Percentiles rank a stretch among this genome's conserved stretches.
Conservation (phyloP, 495 filamentous ascomycete species). For the Tuber borchii region DNA sequence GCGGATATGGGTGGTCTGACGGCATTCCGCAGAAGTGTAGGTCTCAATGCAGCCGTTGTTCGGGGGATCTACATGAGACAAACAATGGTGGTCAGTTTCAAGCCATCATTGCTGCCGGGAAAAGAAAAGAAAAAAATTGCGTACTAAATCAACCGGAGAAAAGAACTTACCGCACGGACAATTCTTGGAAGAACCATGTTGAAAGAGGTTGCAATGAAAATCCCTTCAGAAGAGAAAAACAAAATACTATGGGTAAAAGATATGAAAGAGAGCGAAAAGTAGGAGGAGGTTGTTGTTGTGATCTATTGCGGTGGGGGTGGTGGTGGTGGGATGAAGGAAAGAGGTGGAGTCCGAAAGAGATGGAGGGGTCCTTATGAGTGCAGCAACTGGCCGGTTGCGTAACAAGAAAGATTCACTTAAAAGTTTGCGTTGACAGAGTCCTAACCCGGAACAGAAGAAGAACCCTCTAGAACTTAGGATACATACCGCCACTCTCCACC, state of each 20-base stretch:
- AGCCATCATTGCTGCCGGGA: conserved; percentile 7
- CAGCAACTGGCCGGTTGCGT: conserved; percentile 18
- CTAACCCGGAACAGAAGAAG: neutral
- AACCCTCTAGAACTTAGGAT: neutral
- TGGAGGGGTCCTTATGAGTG: conserved; percentile 43
- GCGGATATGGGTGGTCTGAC: conserved; percentile 53
- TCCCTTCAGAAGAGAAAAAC: conserved; percentile 51
- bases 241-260: conserved; percentile 49
- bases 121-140: conserved; percentile 29
- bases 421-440: neutral
- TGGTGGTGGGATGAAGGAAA: conserved; percentile 42
- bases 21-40: conserved; percentile 51
- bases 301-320: conserved; percentile 30
- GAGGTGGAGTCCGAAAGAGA: conserved; percentile 45
- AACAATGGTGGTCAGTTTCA: conserved; percentile 31
- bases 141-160: conserved; percentile 34
- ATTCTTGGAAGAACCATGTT: conserved; percentile 61
- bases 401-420: conserved; percentile 20
- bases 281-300: neutral
- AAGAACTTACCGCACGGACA: conserved; percentile 64
- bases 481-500: neutral
- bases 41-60: conserved; percentile 51
- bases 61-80: conserved; percentile 56
- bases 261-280: neutral
- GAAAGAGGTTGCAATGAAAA: conserved; percentile 38